Conservation (phyloP, 345 rosid species). For the Diplotaxis tenuifolia region DNA sequence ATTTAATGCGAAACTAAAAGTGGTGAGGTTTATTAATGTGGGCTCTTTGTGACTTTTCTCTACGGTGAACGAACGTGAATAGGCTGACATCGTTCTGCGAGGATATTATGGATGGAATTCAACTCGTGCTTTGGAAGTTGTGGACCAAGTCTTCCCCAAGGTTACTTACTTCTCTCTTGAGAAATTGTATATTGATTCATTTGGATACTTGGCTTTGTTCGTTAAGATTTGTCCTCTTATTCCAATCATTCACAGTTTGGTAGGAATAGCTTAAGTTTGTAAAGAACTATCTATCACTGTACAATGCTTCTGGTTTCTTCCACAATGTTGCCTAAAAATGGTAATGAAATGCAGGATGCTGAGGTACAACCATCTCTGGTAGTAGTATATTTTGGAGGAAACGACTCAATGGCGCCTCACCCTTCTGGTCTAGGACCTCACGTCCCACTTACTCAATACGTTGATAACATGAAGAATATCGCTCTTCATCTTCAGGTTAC, state of each 20-base stretch:
- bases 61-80: slow-evolving; percentile 7
- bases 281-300: no score
- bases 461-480: slow-evolving; percentile 82
- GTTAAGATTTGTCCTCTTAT: no score
- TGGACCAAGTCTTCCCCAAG: slow-evolving; percentile 85
- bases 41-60: slow-evolving; percentile 10
- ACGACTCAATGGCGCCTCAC: slow-evolving; percentile 96
- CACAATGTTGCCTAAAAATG: neutral
- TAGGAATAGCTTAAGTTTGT: no score
- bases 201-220: no score
- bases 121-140: slow-evolving; percentile 74
- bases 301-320: no score
- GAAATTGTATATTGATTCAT: no score
- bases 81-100: slow-evolving; percentile 87
- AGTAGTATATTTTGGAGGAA: slow-evolving; percentile 94
- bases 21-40: slow-evolving; percentile 13
- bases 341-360: slow-evolving; percentile 67
- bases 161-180: no score
- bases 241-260: no score
- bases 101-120: slow-evolving; percentile 98
- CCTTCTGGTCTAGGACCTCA: slow-evolving; percentile 93
- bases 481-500: slow-evolving; percentile 74
- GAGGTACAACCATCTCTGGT: slow-evolving; percentile 71
- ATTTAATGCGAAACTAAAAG: slow-evolving; percentile 5
- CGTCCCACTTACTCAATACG: slow-evolving; percentile 71